phyloP scores from a whole-genome alignment of 208 protist genomes.

The Strigomonas culicis region DNA sequence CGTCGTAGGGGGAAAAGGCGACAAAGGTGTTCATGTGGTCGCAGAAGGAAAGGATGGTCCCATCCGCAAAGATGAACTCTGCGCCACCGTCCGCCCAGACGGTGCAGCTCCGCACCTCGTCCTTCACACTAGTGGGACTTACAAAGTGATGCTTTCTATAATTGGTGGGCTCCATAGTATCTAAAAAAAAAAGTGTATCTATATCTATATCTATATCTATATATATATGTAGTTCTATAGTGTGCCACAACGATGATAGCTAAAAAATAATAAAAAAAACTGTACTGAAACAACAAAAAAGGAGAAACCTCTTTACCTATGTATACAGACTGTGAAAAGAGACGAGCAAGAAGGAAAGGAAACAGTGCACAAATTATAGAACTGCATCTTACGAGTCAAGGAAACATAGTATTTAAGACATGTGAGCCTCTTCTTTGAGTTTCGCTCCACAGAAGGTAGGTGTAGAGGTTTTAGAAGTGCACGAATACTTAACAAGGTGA shows the following conservation, averaged over 20 bases:
- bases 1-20: conserved; percentile 24
- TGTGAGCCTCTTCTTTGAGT: background rate
- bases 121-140: conserved; percentile 15
- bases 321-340: background rate
- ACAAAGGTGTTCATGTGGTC: conserved; percentile 87
- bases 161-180: background rate
- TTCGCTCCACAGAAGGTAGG: background rate
- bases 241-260: background rate
- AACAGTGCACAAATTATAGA: no score
- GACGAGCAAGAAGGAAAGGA: no score
- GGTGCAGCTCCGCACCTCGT: conserved; percentile 54
- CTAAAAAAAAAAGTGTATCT: background rate
- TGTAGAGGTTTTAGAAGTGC: no score
- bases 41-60: conserved; percentile 73
- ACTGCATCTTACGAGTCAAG: background rate
- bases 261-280: conserved; percentile 15
- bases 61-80: conserved; percentile 84
- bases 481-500: no score
- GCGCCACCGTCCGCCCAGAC: conserved; percentile 63
- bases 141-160: conserved; percentile 14
- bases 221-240: background rate
- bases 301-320: background rate
- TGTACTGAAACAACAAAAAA: conserved; percentile 7
- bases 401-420: background rate
- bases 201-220: conserved; percentile 5